Percentiles rank a stretch among this genome's conserved stretches.
These are phyloP conservation scores for Pseudozyma hubeiensis DNA, from an alignment of 1,284 basidiomycete genomes.

Conservation along the genomic window DNA sequence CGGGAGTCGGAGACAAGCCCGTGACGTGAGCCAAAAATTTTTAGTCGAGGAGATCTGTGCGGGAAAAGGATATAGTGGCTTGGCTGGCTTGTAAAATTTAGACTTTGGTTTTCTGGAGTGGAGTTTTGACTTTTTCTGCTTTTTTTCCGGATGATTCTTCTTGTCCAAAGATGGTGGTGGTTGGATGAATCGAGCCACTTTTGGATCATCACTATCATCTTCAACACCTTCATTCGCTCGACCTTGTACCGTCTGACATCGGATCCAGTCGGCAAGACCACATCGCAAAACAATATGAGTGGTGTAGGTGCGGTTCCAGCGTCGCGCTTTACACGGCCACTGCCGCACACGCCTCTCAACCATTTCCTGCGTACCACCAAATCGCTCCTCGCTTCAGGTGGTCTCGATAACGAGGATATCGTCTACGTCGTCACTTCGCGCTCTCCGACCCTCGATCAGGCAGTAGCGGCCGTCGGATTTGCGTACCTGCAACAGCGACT, in stretches of 20 bases:
- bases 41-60: conserved; percentile 1
- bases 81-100: neutral
- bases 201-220: too few species aligned
- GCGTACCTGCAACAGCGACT: conserved; percentile 34
- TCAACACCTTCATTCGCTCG: neutral
- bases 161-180: too few species aligned
- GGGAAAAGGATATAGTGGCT: conserved; percentile 1
- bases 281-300: conserved; percentile 17
- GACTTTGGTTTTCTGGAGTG: conserved; percentile 4
- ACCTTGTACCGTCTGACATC: neutral
- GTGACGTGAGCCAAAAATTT: conserved; percentile 6
- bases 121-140: conserved; percentile 2
- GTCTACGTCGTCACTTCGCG: conserved; percentile 38
- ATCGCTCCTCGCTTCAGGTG: conserved; percentile 38
- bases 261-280: neutral
- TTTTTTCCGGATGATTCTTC: too few species aligned
- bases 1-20: conserved; percentile 23
- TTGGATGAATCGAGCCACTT: too few species aligned
- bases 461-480: conserved; percentile 28
- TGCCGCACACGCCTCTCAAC: conserved; percentile 47
- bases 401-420: conserved; percentile 45
- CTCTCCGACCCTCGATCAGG: conserved; percentile 34
- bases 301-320: conserved; percentile 29
- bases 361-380: conserved; percentile 44
- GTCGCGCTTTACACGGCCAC: conserved; percentile 24